Percentiles rank a stretch among this genome's conserved stretches.
These are phyloP conservation scores for Hippophae rhamnoides DNA, from an alignment of 306 rosid species.

Conservation along the genomic window DNA sequence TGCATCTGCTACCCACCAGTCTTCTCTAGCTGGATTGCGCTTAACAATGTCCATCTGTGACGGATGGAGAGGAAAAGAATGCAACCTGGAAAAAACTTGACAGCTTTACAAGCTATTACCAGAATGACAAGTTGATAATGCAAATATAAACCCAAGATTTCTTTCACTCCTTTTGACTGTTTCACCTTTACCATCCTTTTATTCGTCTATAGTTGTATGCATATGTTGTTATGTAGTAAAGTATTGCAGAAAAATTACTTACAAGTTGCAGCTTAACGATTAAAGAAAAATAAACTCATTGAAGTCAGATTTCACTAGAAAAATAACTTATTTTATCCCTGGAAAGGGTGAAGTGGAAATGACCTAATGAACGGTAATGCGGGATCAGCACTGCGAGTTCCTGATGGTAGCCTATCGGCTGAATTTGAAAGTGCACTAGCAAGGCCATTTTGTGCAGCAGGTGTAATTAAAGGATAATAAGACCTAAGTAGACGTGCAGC, in stretches of 20 bases:
- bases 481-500: slow-evolving; percentile 91
- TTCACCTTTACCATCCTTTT: background rate
- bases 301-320: slow-evolving; percentile 6
- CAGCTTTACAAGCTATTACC: slow-evolving; percentile 8
- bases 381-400: slow-evolving; percentile 90
- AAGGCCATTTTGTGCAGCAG: slow-evolving; percentile 90
- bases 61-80: slow-evolving; percentile 80
- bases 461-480: slow-evolving; percentile 87
- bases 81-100: slow-evolving; percentile 50
- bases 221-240: background rate
- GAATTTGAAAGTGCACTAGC: slow-evolving; percentile 87
- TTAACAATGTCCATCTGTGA: slow-evolving; percentile 83
- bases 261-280: too few relatives aligned
- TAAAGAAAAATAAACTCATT: background rate
- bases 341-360: slow-evolving; percentile 11
- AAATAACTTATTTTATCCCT: slow-evolving; percentile 1
- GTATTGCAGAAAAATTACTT: too few relatives aligned
- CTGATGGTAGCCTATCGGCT: slow-evolving; percentile 79
- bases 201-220: background rate
- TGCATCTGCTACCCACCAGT: slow-evolving; percentile 96
- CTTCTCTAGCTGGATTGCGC: slow-evolving; percentile 81
- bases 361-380: slow-evolving; percentile 93
- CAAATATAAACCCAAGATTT: background rate
- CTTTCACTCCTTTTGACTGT: background rate
- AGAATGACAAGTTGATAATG: background rate